These are phyloP conservation scores for Rubus idaeus DNA, from an alignment of 306 rosid genomes.

Conservation along the genomic window DNA sequence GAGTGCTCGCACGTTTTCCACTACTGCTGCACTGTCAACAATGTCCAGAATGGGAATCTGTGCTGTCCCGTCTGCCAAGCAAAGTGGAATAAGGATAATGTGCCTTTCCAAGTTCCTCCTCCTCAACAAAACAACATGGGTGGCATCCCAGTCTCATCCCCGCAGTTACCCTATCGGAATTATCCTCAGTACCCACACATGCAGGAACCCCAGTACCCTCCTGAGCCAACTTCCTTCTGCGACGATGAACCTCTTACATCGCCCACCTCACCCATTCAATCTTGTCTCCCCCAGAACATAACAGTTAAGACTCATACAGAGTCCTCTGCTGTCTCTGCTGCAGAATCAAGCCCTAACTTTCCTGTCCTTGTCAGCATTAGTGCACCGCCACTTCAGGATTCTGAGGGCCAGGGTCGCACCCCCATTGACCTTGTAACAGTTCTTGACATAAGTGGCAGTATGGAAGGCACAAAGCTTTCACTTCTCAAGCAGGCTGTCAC, in stretches of 20 bases:
- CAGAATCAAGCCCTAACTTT: background rate
- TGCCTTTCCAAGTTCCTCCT: background rate
- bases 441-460: conserved; percentile 31
- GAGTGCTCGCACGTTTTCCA: background rate
- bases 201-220: background rate
- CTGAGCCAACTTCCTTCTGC: background rate
- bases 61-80: background rate
- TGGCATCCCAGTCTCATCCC: background rate
- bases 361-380: background rate
- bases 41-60: background rate
- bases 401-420: background rate
- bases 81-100: background rate
- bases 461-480: conserved; percentile 26
- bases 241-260: background rate
- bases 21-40: background rate
- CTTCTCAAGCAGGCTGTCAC: conserved; percentile 26
- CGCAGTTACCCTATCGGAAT: background rate
- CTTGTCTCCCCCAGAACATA: background rate
- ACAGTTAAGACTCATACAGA: background rate
- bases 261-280: background rate
- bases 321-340: background rate
- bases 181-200: background rate
- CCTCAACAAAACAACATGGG: background rate
- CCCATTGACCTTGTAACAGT: conserved; percentile 34
- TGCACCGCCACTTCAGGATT: background rate